A percentile compares a stretch with the other conserved stretches of the same genome.
Evolutionary conservation across 2,329 filamentous ascomycete species (phyloP).

Genomic region (Apiospora malaysiana): DNA sequence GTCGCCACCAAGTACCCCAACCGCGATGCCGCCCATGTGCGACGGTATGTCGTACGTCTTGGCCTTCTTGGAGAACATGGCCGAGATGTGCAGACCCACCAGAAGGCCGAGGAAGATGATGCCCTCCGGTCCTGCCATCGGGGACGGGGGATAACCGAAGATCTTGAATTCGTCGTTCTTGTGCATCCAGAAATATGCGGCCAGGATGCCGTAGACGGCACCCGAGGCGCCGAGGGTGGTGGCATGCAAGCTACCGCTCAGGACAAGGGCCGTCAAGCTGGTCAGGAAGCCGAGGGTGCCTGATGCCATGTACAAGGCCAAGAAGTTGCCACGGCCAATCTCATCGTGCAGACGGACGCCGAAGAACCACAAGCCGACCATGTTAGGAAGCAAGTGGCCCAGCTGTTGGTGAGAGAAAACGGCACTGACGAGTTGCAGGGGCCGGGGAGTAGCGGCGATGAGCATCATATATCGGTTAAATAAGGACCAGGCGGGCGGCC

Average conservation of each 20-base stretch:
- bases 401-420: constrained; percentile 72
- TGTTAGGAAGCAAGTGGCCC: constrained; percentile 68
- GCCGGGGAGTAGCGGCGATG: constrained; percentile 67
- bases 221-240: constrained; percentile 72
- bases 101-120: constrained; percentile 59
- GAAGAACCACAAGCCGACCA: constrained; percentile 68
- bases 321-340: constrained; percentile 70
- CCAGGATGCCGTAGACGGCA: constrained; percentile 64
- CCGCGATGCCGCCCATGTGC: constrained; percentile 57
- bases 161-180: constrained; percentile 62
- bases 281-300: constrained; percentile 64
- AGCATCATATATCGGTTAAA: constrained; percentile 74
- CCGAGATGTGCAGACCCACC: constrained; percentile 56
- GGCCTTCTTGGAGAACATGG: constrained; percentile 48
- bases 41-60: constrained; percentile 57
- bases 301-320: constrained; percentile 68
- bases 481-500: constrained; percentile 68
- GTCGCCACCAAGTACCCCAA: constrained; percentile 50
- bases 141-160: constrained; percentile 61
- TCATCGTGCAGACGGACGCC: constrained; percentile 73
- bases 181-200: constrained; percentile 67
- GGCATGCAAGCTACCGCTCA: constrained; percentile 50
- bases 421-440: constrained; percentile 66
- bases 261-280: constrained; percentile 58
- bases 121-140: constrained; percentile 57